Percentiles rank a stretch among this genome's conserved stretches.
These are phyloP conservation scores for Rhodotorula mucilaginosa DNA, from an alignment of 1,284 basidiomycete genomes.

Conservation along the genomic window DNA sequence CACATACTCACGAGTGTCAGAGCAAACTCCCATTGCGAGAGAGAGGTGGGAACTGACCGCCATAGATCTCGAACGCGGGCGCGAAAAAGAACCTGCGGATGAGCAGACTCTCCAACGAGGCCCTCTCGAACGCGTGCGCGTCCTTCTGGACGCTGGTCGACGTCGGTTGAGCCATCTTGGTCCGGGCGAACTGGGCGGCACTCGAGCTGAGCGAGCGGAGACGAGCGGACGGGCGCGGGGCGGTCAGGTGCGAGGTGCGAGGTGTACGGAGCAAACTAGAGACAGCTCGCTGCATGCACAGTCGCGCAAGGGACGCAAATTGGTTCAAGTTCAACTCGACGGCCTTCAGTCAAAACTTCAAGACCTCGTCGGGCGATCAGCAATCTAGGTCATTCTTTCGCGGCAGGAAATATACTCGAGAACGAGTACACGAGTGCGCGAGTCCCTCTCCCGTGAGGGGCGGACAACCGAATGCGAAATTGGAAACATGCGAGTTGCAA, in stretches of 20 bases:
- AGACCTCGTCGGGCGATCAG: no score
- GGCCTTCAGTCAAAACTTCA: no score
- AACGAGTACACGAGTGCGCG: no score
- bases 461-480: not conserved
- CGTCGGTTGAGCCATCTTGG: slow-evolving; percentile 25
- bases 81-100: slow-evolving; percentile 96
- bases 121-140: slow-evolving; percentile 85
- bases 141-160: slow-evolving; percentile 65
- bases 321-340: no score
- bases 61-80: slow-evolving; percentile 97
- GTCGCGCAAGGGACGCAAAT: no score
- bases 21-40: not conserved
- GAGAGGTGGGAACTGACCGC: slow-evolving; percentile 61
- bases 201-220: not conserved
- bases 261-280: not conserved
- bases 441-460: no score
- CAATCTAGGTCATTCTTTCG: no score
- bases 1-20: not conserved
- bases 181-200: not conserved
- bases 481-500: not conserved
- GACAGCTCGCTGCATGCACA: slow-evolving; percentile 1
- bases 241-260: not conserved
- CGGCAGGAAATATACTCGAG: no score
- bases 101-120: slow-evolving; percentile 79
- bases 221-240: not conserved